Evolutionary conservation across 148 eudicot genomes (phyloP).

Genomic region (Rhododendron molle): DNA sequence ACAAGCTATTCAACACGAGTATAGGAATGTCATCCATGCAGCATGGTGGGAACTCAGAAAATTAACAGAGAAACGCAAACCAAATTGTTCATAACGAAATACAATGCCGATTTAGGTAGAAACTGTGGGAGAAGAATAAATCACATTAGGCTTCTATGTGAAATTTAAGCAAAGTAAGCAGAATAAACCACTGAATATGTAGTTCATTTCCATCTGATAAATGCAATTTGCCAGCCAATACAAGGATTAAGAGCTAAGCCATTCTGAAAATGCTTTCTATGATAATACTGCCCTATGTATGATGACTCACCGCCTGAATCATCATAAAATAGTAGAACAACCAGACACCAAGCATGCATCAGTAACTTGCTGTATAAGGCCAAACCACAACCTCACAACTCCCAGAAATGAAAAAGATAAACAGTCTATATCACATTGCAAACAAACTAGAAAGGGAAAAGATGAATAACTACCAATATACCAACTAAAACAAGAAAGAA

Average conservation of each 20-base stretch:
- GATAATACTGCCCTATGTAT: not conserved
- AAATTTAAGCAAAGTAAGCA: not conserved
- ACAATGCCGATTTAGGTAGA: not conserved
- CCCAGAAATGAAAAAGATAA: not conserved
- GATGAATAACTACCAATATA: not conserved
- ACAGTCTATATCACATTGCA: not conserved
- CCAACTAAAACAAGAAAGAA: not conserved
- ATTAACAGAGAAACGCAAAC: not conserved
- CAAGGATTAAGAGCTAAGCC: not conserved
- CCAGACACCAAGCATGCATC: slow-evolving; percentile 3
- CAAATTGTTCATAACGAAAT: not conserved
- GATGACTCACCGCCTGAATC: not conserved
- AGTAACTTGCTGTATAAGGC: not conserved
- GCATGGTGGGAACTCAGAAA: no score
- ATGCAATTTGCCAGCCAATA: not conserved
- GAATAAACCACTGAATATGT: not conserved
- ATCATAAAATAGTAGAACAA: no score
- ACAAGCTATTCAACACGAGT: slow-evolving; percentile 5
- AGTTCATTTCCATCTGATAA: not conserved
- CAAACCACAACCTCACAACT: not conserved
- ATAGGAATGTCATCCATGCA: not conserved
- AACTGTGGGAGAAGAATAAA: not conserved
- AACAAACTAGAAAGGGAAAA: not conserved
- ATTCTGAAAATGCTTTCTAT: not conserved
- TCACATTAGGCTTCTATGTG: not conserved